Base-by-base conservation (phyloP, 768 basidiomycete genomes). In the Mycena chlorophos region DNA sequence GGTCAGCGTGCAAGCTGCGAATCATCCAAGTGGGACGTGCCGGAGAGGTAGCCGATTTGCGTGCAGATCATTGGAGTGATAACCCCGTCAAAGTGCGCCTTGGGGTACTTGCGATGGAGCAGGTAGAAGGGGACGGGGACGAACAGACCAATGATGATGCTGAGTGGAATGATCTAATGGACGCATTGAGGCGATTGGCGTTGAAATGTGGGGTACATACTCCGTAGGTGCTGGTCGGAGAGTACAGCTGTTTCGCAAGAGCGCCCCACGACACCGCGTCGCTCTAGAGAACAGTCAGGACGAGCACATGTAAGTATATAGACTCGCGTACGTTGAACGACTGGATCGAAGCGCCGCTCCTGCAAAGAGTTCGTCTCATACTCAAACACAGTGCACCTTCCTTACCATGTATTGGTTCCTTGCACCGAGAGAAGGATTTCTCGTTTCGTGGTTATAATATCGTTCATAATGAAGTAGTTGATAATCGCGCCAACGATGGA, bases 201-300 rank as follows among this genome's bases (percentile, higher is more conserved):
- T 53, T 59, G 62, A 56, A 58, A 56, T 20, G 38, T n/a, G 25
- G 51, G 59, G 13, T 17, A 60, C 72, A 8, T 65, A 79, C 75
- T 43, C 73, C 74, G 65, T 82, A 83, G 13, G 77, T 75, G 17
- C 74, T 72, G 42, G 71, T 71, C 14, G 76, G 75, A 6, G 77
- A 71, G 57, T 78, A 83, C 3, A 82, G 69, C 47, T 72, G 66
- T 31, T 77, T 74, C 17, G 77, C 78, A 25, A 84, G 74, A 2
- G 79, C 84, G 53, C 84, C 83, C 81, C 82, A 85, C 2, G 83
- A 72, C 23, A 83, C 74, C 5, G 82, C 83, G 60, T 80, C 65
- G 62, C 74, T 79, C 68, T 75, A 69, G 61, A 71, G 72, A 12
- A 58, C 37, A 65, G 67, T 75, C 62, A 71, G 73, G 31, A 10